Evolutionary conservation across 371 early-diverging fungal genomes (phyloP).

Genomic region (Actinomortierella wolfii): DNA sequence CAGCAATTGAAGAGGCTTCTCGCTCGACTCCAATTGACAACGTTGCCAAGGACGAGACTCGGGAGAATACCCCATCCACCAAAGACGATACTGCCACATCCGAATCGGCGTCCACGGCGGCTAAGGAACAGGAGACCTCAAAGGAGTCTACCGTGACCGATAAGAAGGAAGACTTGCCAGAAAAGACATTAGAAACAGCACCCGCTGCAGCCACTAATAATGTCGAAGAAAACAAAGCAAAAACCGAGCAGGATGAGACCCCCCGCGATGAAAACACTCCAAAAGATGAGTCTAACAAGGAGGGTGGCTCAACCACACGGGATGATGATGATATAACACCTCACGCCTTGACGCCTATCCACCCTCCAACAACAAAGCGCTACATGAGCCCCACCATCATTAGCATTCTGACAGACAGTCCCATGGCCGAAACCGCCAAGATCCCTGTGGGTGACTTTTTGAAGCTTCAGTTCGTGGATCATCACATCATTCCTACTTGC

Average conservation of each 20-base stretch:
- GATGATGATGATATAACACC: conserved; percentile 12
- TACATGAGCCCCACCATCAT: conserved; percentile 2
- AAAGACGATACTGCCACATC: neutral
- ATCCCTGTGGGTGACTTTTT: conserved; percentile 71
- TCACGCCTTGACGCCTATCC: conserved; percentile 15
- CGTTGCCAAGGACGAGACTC: conserved; percentile 1
- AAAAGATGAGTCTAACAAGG: conserved; percentile 1
- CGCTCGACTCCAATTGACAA: neutral
- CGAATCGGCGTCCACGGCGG: conserved; percentile 3
- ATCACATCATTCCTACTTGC: conserved; percentile 63
- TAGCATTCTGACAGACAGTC: neutral
- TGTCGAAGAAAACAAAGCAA: neutral
- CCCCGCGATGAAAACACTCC: neutral
- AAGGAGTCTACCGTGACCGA: neutral
- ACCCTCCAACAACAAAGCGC: neutral
- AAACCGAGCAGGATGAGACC: neutral
- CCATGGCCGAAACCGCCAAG: conserved; percentile 1
- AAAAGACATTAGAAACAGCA: conserved; percentile 1
- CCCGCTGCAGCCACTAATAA: neutral
- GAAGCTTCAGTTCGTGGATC: conserved; percentile 67
- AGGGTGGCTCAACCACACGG: neutral
- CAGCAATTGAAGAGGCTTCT: neutral
- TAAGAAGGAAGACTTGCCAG: neutral
- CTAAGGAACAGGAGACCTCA: neutral
- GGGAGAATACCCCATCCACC: too few species aligned